Conservation (phyloP, 495 filamentous ascomycete species). For the Tuber umbilicatum region DNA sequence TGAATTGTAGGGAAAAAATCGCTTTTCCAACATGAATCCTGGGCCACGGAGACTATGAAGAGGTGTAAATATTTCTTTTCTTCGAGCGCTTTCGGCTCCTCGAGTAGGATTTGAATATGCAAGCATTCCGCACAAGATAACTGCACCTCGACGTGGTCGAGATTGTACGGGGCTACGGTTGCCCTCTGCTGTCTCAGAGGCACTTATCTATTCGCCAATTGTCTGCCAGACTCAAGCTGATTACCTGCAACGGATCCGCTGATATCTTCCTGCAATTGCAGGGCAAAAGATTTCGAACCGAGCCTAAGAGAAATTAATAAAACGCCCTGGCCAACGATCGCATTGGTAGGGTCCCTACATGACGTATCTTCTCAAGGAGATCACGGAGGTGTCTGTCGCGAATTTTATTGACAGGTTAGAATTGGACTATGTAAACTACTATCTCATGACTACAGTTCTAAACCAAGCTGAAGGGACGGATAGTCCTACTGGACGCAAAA, state of each 20-base stretch:
- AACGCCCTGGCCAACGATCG: background rate
- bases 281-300: conserved; percentile 2
- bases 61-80: conserved; percentile 3
- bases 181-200: conserved; percentile 1
- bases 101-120: conserved; percentile 3
- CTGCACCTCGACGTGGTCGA: conserved; percentile 5
- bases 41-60: background rate
- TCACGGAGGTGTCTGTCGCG: conserved; percentile 2
- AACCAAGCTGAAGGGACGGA: background rate
- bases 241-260: background rate
- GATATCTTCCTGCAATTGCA: background rate
- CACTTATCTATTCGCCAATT: conserved; percentile 1
- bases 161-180: conserved; percentile 5
- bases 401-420: conserved; percentile 5
- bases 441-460: background rate
- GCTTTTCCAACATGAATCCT: background rate
- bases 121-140: conserved; percentile 1
- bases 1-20: background rate
- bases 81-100: background rate
- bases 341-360: background rate
- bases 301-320: conserved; percentile 4
- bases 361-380: background rate
- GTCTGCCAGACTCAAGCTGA: background rate
- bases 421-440: background rate
- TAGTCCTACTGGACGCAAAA: background rate